Base-by-base conservation (phyloP, 2,329 filamentous ascomycete genomes). In the Knoxdaviesia capensis region DNA sequence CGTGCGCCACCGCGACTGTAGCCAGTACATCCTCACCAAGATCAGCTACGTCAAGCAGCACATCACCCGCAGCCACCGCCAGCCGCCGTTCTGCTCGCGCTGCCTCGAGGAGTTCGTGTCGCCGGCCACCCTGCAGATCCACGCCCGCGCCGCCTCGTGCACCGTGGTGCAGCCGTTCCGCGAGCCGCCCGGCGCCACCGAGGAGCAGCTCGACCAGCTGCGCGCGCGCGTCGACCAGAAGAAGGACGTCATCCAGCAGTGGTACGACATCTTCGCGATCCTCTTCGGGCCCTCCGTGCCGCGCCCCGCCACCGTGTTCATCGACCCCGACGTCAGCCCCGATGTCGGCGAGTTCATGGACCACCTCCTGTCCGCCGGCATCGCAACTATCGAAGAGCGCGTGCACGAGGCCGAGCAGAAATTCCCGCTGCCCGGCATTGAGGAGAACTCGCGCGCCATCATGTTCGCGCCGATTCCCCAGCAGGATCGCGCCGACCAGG, bases 21-120 rank as follows among this genome's bases (percentile, higher is more conserved):
- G 47, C 30, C 45, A 48, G 8, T 49, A 49, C 31, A 42, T 48
- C 4, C 42, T 53, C 6, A 46, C 44, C 9, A 49, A 50, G 35
- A 49, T 52, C 7, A 49, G 46, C n/a, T 51, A 53, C 32, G 50
- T 53, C 6, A 53, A 53, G 40, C 51, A 53, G 31, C 51, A 53
- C 31, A 45, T 50, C 2, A 43, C 46, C 8, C 48, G 51, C 6
- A 47, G 42, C 29, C 51, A 52, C 33, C 46, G 44, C 29, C 48
- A 45, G 35, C 48, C 50, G 2, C 42, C 44, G 28, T 50, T 50
- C 35, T 53, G 51, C 36, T 44, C 48, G n/a, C 40, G 47, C 8
- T 53, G 51, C 34, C 45, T 48, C 38, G 20, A 38, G 10, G 28
- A 43, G 28, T 53, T 52, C 38, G 34, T 37, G 9, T 46, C 39